These are phyloP conservation scores for Blastomyces parvus DNA, from an alignment of 2,329 filamentous ascomycete species.

Conservation along the genomic window DNA sequence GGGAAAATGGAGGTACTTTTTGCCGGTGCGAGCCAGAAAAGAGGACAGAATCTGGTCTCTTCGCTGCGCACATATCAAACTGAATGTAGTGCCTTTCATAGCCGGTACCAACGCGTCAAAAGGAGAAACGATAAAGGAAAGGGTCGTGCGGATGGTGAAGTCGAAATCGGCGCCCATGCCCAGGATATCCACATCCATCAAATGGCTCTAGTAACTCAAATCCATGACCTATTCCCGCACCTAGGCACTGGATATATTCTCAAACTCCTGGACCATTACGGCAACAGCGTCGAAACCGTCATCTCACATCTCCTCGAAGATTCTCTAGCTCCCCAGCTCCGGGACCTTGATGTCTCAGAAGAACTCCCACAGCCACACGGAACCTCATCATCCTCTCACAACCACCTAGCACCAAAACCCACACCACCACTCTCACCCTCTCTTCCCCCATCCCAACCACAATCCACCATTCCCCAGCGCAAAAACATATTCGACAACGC, in stretches of 20 bases:
- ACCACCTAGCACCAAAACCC: slow-evolving; percentile 44
- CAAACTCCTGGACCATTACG: slow-evolving; percentile 68
- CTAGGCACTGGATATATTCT: slow-evolving; percentile 74
- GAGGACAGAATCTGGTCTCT: slow-evolving; percentile 33
- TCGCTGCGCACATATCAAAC: slow-evolving; percentile 33
- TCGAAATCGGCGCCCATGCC: slow-evolving; percentile 21
- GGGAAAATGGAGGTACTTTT: slow-evolving; percentile 32
- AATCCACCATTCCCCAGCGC: slow-evolving; percentile 43
- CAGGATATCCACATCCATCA: slow-evolving; percentile 62
- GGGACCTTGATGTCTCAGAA: slow-evolving; percentile 46
- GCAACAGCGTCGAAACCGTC: slow-evolving; percentile 66
- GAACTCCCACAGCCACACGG: slow-evolving; percentile 13
- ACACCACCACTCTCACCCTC: slow-evolving; percentile 43
- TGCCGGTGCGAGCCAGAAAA: slow-evolving; percentile 27
- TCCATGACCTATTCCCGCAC: slow-evolving; percentile 90
- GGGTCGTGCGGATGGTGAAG: slow-evolving; percentile 19
- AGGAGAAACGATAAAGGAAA: slow-evolving; percentile 35
- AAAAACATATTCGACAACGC: slow-evolving; percentile 74
- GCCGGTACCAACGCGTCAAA: slow-evolving; percentile 32
- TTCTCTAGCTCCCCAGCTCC: slow-evolving; percentile 60
- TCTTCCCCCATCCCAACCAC: slow-evolving; percentile 25
- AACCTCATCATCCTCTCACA: slow-evolving; percentile 23
- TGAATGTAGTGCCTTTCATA: slow-evolving; percentile 31
- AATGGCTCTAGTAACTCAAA: slow-evolving; percentile 74
- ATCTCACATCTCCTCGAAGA: slow-evolving; percentile 74